Evolutionary conservation across 1,284 basidiomycete genomes (phyloP).

Genomic region (Malassezia restricta): DNA sequence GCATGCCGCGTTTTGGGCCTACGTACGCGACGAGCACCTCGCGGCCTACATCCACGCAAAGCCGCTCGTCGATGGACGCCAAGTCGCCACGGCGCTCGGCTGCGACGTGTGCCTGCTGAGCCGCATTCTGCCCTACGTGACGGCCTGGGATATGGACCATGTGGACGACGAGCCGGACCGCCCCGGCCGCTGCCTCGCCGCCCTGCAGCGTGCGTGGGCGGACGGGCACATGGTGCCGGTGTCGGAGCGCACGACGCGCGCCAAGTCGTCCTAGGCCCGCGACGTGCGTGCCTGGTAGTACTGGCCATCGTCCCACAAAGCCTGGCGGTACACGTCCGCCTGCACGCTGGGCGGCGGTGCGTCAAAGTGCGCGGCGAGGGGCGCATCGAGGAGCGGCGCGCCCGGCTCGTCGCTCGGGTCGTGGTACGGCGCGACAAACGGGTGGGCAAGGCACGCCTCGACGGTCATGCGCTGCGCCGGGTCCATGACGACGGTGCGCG

Average conservation of each 20-base stretch:
- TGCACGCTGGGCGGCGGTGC: slow-evolving; percentile 28
- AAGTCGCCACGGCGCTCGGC: slow-evolving; percentile 18
- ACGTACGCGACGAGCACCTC: slow-evolving; percentile 16
- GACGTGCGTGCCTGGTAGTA: neutral
- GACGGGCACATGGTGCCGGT: slow-evolving; percentile 26
- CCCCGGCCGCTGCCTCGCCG: slow-evolving; percentile 17
- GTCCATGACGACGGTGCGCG: slow-evolving; percentile 65
- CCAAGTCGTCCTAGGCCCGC: neutral
- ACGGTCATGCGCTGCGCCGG: slow-evolving; percentile 38
- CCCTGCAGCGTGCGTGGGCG: slow-evolving; percentile 29
- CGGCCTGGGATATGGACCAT: slow-evolving; percentile 32
- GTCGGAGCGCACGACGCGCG: slow-evolving; percentile 17
- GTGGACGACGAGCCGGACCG: neutral
- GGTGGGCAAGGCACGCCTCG: slow-evolving; percentile 39
- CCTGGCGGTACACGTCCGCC: slow-evolving; percentile 30
- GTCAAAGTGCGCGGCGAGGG: slow-evolving; percentile 24
- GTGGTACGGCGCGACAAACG: slow-evolving; percentile 39
- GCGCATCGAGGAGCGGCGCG: slow-evolving; percentile 24
- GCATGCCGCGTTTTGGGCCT: slow-evolving; percentile 22
- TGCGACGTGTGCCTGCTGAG: slow-evolving; percentile 26
- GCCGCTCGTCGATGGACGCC: slow-evolving; percentile 31
- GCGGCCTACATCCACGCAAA: slow-evolving; percentile 19
- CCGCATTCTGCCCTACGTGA: slow-evolving; percentile 25
- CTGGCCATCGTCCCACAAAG: slow-evolving; percentile 35
- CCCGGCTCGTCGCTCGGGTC: slow-evolving; percentile 39